phyloP scores from a whole-genome alignment of 2,329 filamentous ascomycete species.

The Fusarium devonianum region DNA sequence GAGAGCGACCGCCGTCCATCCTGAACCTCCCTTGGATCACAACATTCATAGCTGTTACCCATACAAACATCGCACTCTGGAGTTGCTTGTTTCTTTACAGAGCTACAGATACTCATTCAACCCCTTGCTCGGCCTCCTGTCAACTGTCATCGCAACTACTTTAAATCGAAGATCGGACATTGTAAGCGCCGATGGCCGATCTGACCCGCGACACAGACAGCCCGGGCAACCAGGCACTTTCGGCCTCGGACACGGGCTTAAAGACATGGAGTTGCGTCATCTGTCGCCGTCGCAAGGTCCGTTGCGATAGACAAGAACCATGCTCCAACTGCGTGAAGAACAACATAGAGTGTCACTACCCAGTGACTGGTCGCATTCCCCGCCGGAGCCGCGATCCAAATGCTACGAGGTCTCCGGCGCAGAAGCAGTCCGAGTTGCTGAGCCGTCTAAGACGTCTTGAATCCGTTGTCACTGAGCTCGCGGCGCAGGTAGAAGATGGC shows the following conservation, averaged over 20 bases:
- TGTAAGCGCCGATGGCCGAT: conserved; percentile 32
- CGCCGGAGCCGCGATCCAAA: conserved; percentile 34
- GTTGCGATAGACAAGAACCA: conserved; percentile 43
- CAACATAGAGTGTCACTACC: conserved; percentile 43
- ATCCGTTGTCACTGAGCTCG: conserved; percentile 43
- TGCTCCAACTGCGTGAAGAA: conserved; percentile 40
- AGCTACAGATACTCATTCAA: background rate
- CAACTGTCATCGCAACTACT: background rate
- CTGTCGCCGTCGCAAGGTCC: conserved; percentile 44
- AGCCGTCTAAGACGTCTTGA: conserved; percentile 42
- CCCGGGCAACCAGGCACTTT: conserved; percentile 11
- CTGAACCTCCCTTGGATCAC: background rate
- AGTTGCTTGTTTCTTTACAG: no score
- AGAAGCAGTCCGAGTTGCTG: conserved; percentile 44
- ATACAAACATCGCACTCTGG: no score
- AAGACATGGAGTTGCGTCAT: conserved; percentile 45
- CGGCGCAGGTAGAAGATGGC: conserved; percentile 43
- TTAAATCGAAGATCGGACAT: conserved; percentile 7
- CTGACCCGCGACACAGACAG: conserved; percentile 7
- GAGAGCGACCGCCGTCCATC: conserved; percentile 29
- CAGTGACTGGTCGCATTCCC: conserved; percentile 44
- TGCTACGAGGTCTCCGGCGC: conserved; percentile 31
- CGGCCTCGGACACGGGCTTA: conserved; percentile 24
- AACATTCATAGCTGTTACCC: background rate
- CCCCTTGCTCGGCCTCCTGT: background rate